Conservation (phyloP, 352 stramenopile genomes). For the Pythium aphanidermatum region DNA sequence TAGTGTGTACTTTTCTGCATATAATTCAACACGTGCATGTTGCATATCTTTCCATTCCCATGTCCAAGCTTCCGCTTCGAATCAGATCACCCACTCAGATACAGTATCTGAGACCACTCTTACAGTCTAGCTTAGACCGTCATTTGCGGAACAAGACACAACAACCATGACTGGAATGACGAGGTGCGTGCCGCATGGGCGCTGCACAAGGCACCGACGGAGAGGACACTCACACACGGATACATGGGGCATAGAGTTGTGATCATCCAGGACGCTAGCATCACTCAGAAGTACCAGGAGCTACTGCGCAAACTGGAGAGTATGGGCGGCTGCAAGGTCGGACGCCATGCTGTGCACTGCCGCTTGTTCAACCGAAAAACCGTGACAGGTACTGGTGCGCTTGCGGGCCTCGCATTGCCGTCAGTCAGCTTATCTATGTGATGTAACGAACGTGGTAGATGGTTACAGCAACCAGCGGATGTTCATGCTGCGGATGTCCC, state of each 20-base stretch:
- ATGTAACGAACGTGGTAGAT: constrained; percentile 20
- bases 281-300: constrained; percentile 85
- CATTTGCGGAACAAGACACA: too few species aligned
- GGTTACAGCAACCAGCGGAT: constrained; percentile 85
- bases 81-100: too few species aligned
- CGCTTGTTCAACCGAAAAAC: constrained; percentile 85
- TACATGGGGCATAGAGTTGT: constrained; percentile 38
- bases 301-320: constrained; percentile 78
- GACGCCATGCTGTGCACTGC: constrained; percentile 78
- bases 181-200: constrained; percentile 27
- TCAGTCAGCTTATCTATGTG: background rate
- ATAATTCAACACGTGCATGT: too few species aligned
- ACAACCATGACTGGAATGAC: constrained; percentile 69
- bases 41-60: too few species aligned
- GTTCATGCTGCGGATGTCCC: constrained; percentile 87
- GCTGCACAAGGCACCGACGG: too few species aligned
- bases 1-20: too few species aligned
- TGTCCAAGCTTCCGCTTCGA: too few species aligned
- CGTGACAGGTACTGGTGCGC: constrained; percentile 32
- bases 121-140: too few species aligned
- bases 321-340: constrained; percentile 75
- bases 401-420: background rate
- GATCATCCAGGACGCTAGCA: constrained; percentile 74
- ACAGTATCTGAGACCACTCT: too few species aligned
- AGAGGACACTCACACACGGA: too few species aligned